A percentile compares a stretch with the other conserved stretches of the same genome.
Evolutionary conservation across 2,329 filamentous ascomycete genomes (phyloP).

Genomic region (Aspergillus sp.): DNA sequence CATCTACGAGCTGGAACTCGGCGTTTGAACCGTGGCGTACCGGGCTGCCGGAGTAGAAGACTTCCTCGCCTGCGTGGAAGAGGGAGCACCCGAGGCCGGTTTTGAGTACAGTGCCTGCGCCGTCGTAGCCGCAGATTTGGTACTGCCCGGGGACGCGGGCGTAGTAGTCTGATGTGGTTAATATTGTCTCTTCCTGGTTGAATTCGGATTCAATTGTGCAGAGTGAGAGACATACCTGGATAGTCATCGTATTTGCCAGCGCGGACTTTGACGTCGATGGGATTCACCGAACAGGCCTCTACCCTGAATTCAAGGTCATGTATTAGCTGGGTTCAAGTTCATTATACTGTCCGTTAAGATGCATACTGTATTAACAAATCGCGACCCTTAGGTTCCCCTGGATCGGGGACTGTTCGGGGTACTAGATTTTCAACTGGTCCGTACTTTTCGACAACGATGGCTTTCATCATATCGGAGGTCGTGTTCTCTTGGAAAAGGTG

Average conservation of each 20-base stretch:
- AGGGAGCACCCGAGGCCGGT: constrained; percentile 32
- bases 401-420: constrained; percentile 22
- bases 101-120: constrained; percentile 39
- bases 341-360: no score
- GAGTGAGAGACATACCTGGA: constrained; percentile 15
- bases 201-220: no score
- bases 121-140: constrained; percentile 48
- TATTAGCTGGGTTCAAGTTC: no score
- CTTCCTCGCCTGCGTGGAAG: constrained; percentile 45
- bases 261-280: constrained; percentile 41
- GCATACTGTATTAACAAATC: constrained; percentile 36
- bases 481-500: background rate
- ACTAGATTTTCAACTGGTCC: constrained; percentile 18
- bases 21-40: constrained; percentile 44
- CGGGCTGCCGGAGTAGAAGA: constrained; percentile 45
- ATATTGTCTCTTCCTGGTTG: no score
- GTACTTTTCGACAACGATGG: constrained; percentile 16
- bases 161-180: constrained; percentile 31
- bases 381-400: constrained; percentile 28
- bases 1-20: constrained; percentile 45
- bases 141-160: constrained; percentile 23
- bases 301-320: constrained; percentile 16
- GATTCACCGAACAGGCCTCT: constrained; percentile 40
- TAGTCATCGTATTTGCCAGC: constrained; percentile 38
- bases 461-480: background rate